These are phyloP conservation scores for Diplosphaera chodatii DNA, from an alignment of 139 green algal genomes.

Conservation along the genomic window DNA sequence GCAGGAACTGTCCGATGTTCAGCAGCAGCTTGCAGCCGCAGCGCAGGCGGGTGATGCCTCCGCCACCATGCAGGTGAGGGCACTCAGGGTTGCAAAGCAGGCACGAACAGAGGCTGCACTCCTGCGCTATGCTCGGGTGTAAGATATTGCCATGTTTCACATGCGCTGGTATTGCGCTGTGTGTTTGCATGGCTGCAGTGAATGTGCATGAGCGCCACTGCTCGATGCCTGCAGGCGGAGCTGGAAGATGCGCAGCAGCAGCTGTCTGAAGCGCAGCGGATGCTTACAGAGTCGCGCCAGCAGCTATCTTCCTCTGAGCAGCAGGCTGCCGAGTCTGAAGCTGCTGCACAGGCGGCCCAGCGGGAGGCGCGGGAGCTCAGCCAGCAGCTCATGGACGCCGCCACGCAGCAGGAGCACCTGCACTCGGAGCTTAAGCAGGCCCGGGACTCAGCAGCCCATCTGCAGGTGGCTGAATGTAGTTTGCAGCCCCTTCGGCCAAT, in stretches of 20 bases:
- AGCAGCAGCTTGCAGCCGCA: background rate
- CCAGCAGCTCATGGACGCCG: constrained; percentile 5
- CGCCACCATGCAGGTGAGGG: no score
- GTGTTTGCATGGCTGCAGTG: no score
- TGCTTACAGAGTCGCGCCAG: background rate
- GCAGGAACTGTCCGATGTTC: background rate
- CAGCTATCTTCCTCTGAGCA: background rate
- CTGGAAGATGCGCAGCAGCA: background rate
- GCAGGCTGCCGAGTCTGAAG: no score
- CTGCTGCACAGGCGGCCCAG: background rate
- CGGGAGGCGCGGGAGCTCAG: background rate
- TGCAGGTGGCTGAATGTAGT: background rate
- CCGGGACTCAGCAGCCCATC: background rate
- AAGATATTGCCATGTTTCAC: no score
- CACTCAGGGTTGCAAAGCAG: no score
- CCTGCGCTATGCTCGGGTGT: no score
- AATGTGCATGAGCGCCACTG: no score
- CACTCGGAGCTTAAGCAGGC: constrained; percentile 4
- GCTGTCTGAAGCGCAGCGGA: background rate
- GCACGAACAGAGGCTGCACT: no score
- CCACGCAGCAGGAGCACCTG: no score
- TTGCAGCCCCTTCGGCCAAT: no score
- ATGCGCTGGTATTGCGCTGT: no score
- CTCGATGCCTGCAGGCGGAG: no score
- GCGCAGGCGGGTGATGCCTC: background rate